Percentiles rank a stretch among this genome's conserved stretches.
Evolutionary conservation across 495 filamentous ascomycete genomes (phyloP).

Genomic region (Penicillium dipodomyicola): DNA sequence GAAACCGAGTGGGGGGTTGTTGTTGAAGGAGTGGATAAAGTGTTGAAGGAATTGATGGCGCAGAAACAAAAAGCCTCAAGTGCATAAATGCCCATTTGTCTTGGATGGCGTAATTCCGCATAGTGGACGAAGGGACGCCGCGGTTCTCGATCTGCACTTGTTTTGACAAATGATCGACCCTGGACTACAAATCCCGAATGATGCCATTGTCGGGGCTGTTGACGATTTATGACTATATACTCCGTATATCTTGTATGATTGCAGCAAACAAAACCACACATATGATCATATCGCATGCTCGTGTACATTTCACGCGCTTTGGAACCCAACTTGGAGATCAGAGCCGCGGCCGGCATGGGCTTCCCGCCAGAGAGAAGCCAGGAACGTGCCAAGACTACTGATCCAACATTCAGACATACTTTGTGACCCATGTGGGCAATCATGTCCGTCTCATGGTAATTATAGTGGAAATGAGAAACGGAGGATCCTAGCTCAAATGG

Average conservation of each 20-base stretch:
- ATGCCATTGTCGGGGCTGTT: slow-evolving; percentile 14
- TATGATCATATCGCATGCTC: background rate
- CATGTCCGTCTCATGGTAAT: background rate
- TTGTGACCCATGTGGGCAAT: background rate
- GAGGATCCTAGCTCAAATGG: background rate
- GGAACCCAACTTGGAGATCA: background rate
- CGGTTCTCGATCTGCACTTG: slow-evolving; percentile 3
- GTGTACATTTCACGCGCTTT: background rate
- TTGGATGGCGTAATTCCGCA: slow-evolving; percentile 3
- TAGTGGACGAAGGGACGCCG: background rate
- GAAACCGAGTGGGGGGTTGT: slow-evolving; percentile 66
- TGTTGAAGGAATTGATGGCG: slow-evolving; percentile 46
- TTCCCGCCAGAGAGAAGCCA: background rate
- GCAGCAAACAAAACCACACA: slow-evolving; percentile 9
- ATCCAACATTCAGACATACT: background rate
- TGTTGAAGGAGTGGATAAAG: slow-evolving; percentile 63
- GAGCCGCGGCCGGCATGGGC: background rate
- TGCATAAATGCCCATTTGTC: slow-evolving; percentile 8
- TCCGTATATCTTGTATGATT: slow-evolving; percentile 20
- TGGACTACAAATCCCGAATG: slow-evolving; percentile 2
- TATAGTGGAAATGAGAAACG: background rate
- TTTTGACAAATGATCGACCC: background rate
- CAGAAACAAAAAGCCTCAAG: slow-evolving; percentile 24
- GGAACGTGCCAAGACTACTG: background rate
- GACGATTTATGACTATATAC: slow-evolving; percentile 30